Conservation (phyloP, 2,329 filamentous ascomycete genomes). For the Dactylellina parvicollis region DNA sequence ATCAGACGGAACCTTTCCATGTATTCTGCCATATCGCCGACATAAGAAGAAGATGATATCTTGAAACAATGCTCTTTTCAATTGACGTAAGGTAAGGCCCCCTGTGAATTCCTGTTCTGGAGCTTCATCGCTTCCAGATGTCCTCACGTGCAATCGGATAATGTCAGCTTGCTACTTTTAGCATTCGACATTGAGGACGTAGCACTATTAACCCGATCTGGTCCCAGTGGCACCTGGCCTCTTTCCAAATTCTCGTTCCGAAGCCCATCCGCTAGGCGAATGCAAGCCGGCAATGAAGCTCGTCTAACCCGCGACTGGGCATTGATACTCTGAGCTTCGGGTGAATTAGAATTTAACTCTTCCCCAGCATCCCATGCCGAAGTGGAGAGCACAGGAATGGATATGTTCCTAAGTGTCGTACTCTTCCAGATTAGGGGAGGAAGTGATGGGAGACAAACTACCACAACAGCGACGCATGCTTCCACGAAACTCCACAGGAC, state of each 20-base stretch:
- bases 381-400: not conserved
- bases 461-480: conserved; percentile 38
- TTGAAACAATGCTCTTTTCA: too few species aligned
- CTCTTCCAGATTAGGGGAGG: conserved; percentile 45
- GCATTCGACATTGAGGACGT: conserved; percentile 22
- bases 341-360: not conserved
- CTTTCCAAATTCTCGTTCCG: not conserved
- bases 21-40: too few species aligned
- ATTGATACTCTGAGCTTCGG: not conserved
- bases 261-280: not conserved
- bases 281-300: not conserved
- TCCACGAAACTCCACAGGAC: conserved; percentile 49
- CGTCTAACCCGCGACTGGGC: not conserved
- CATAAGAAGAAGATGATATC: too few species aligned
- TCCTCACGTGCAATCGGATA: not conserved
- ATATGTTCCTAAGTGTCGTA: conserved; percentile 8
- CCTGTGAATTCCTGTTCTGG: too few species aligned
- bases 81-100: too few species aligned
- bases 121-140: too few species aligned
- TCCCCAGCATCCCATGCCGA: conserved; percentile 4
- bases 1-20: too few species aligned
- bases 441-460: conserved; percentile 42
- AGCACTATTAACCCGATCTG: conserved; percentile 1
- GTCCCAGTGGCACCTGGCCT: not conserved
- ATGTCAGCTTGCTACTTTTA: conserved; percentile 8